Conservation (phyloP, 352 stramenopile genomes). For the Pythium angustatum region DNA sequence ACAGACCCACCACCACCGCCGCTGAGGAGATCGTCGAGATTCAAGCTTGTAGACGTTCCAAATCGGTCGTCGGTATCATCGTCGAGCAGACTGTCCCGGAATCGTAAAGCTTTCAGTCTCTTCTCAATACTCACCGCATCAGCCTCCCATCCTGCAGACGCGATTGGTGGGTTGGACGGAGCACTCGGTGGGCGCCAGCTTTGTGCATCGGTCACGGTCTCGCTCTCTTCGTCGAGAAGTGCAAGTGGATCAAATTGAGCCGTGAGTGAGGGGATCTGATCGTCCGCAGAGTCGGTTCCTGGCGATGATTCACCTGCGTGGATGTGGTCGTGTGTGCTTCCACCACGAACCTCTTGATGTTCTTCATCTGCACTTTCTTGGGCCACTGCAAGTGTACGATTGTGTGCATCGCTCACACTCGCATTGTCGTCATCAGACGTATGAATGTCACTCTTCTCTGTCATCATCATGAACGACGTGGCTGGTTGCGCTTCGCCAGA, state of each 20-base stretch:
- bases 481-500: neutral
- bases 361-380: no score
- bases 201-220: no score
- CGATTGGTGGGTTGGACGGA: neutral
- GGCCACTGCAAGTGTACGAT: no score
- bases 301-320: neutral
- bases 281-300: neutral
- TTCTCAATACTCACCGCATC: neutral
- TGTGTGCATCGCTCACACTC: no score
- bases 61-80: constrained; percentile 11
- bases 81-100: constrained; percentile 24
- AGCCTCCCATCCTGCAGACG: neutral
- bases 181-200: no score
- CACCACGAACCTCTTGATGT: no score
- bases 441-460: no score
- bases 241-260: constrained; percentile 15
- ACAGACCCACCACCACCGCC: neutral
- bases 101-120: constrained; percentile 17
- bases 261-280: neutral
- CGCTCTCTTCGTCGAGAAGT: constrained; percentile 11
- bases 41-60: constrained; percentile 11
- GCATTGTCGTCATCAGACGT: no score
- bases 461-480: no score
- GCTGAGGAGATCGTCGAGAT: constrained; percentile 25
- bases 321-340: no score